A percentile compares a stretch with the other conserved stretches of the same genome.
Evolutionary conservation across 2,329 filamentous ascomycete species (phyloP).

Genomic region (Aureobasidium lini): DNA sequence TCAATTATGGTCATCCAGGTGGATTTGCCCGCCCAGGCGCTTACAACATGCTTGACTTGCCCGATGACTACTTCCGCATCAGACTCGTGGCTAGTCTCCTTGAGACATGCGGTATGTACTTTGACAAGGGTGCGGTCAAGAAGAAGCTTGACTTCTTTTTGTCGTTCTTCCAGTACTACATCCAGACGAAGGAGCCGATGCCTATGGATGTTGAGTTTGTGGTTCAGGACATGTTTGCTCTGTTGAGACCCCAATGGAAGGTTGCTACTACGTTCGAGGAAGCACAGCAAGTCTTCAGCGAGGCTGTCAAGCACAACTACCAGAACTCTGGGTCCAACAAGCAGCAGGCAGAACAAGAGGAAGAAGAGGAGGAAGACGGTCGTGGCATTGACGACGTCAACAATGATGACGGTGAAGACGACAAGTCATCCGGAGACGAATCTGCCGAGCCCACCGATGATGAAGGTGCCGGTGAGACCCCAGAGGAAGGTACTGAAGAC

Average conservation of each 20-base stretch:
- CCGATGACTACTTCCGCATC: slow-evolving; percentile 94
- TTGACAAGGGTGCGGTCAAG: slow-evolving; percentile 83
- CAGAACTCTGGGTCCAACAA: slow-evolving; percentile 46
- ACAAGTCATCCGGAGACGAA: slow-evolving; percentile 37
- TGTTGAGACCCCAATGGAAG: slow-evolving; percentile 89
- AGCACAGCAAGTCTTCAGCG: slow-evolving; percentile 72
- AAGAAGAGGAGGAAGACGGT: slow-evolving; percentile 66
- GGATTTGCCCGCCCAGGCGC: slow-evolving; percentile 75
- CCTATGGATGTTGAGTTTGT: slow-evolving; percentile 98
- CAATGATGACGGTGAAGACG: slow-evolving; percentile 55
- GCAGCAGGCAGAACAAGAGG: slow-evolving; percentile 23
- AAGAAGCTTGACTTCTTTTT: slow-evolving; percentile 98
- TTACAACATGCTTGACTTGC: slow-evolving; percentile 71
- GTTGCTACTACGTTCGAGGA: slow-evolving; percentile 67
- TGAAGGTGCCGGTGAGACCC: slow-evolving; percentile 42
- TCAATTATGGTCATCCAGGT: slow-evolving; percentile 80
- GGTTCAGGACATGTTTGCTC: slow-evolving; percentile 80
- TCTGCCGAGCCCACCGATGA: slow-evolving; percentile 44
- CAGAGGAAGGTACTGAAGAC: slow-evolving; percentile 60
- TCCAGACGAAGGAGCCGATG: slow-evolving; percentile 77
- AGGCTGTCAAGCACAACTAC: slow-evolving; percentile 85
- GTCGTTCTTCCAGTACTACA: slow-evolving; percentile 95
- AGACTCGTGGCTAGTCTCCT: slow-evolving; percentile 81
- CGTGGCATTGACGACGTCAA: slow-evolving; percentile 37
- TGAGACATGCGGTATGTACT: slow-evolving; percentile 94